phyloP scores from a whole-genome alignment of 768 basidiomycete species.

The Phanerochaete sordida region DNA sequence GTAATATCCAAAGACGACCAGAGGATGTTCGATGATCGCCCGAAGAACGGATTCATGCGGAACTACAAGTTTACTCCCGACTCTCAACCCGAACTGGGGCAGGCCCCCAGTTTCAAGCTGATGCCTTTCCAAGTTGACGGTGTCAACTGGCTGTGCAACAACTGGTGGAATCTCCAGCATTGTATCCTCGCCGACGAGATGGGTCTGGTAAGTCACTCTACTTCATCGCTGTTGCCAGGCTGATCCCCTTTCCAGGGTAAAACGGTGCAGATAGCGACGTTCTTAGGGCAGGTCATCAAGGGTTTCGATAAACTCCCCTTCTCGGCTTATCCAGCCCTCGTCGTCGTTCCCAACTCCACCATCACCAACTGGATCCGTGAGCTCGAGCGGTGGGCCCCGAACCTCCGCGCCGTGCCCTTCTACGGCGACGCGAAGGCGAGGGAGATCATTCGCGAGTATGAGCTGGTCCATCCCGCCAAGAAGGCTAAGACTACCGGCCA shows the following conservation, averaged over 20 bases:
- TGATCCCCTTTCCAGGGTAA: slow-evolving; percentile 54
- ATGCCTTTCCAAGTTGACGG: slow-evolving; percentile 90
- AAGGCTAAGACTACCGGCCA: slow-evolving; percentile 42
- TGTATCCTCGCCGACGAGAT: slow-evolving; percentile 97
- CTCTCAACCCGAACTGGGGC: slow-evolving; percentile 64
- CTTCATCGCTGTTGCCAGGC: background rate
- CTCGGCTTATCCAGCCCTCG: slow-evolving; percentile 69
- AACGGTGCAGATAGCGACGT: slow-evolving; percentile 88
- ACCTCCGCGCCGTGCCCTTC: slow-evolving; percentile 76
- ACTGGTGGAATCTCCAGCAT: slow-evolving; percentile 84
- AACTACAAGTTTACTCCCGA: slow-evolving; percentile 44
- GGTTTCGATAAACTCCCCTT: slow-evolving; percentile 38
- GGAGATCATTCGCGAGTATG: slow-evolving; percentile 77
- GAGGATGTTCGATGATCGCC: slow-evolving; percentile 48
- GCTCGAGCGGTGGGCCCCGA: slow-evolving; percentile 83
- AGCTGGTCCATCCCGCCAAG: slow-evolving; percentile 57
- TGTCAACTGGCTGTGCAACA: slow-evolving; percentile 80
- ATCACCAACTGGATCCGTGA: slow-evolving; percentile 96
- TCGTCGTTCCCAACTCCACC: slow-evolving; percentile 96
- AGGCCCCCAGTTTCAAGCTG: slow-evolving; percentile 56
- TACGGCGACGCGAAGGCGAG: slow-evolving; percentile 79
- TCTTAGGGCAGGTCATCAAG: slow-evolving; percentile 60
- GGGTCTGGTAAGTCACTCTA: slow-evolving; percentile 65
- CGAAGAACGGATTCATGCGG: slow-evolving; percentile 50
- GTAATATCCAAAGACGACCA: slow-evolving; percentile 40